Base-by-base conservation (phyloP, 192 early-diverging fungal genomes). In the Mortierella alpina region DNA sequence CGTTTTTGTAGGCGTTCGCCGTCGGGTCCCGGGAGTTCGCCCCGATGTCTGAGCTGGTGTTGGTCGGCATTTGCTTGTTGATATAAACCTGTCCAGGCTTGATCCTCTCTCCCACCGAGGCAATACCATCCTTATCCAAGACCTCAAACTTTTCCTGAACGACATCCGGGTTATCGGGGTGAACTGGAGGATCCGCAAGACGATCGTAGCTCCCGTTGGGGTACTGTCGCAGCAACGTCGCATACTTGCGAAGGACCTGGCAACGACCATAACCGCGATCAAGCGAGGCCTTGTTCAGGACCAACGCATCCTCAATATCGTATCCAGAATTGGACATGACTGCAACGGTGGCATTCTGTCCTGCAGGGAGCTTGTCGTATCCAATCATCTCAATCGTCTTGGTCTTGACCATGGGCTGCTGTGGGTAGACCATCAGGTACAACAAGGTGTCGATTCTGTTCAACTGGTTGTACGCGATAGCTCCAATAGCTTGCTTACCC, bases 401-500 rank as follows among this genome's bases (percentile, higher is more conserved):
- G 56, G 96, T 95, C 80, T 95, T 95, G 56, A 99, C 97, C 95
- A 99, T 97, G 6, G 97, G 97, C 75, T 98, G 95, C 81, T 96
- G 94, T 48, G 96, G 95, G 75, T 98, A 99, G 39, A 95, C 94
- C 93, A 98, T 93, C 58, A 98, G 86, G 85, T 99, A 98, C 17
- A 98, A 84, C 52, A 98, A 83, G 9, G 96, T 98, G 83, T 99
- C 98, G 65, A 97, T 96, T 61, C 98, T 90, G 72, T 92, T 92
- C 22, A 97, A 76, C 86, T 98, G 96, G 75, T 99, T 99, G 75
- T 96, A 97, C 10, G 91, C 96, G 62, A 98, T 97, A 17, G 95
- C 94, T 17, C 97, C 97, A 60, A 99, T 99, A 46, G 98, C 96
- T 86, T 99, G 98, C 82, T 99, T 99, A 71, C 96, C 96, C 98